Evolutionary conservation across 148 eudicot genomes (phyloP).

Genomic region (Hydrangea macrophylla): DNA sequence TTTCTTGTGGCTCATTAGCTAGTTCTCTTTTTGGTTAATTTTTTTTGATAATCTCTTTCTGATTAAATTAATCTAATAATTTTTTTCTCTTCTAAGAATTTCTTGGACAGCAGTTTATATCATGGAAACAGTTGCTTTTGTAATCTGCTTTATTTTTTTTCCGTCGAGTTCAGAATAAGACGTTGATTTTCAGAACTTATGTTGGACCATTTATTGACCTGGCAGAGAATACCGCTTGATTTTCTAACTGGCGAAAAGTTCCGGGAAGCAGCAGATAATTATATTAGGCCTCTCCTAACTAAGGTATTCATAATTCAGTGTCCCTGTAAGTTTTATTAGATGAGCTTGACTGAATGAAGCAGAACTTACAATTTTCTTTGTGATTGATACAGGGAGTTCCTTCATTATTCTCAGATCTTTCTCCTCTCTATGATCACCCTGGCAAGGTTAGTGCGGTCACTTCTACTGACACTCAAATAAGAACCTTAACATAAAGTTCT

Average conservation of each 20-base stretch:
- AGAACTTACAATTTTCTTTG: conserved; percentile 16
- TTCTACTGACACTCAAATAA: conserved; percentile 7
- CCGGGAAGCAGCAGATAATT: conserved; percentile 69
- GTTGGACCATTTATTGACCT: conserved; percentile 1
- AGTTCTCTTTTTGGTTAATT: not conserved
- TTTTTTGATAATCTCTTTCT: not conserved
- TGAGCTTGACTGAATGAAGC: conserved; percentile 2
- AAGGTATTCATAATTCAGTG: conserved; percentile 51
- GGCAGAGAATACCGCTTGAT: conserved; percentile 95
- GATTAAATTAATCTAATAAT: not conserved
- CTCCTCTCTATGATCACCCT: conserved; percentile 90
- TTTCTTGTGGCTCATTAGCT: not conserved
- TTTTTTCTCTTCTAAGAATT: not conserved
- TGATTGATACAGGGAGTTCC: conserved; percentile 80
- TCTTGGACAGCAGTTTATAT: not conserved
- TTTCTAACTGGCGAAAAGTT: conserved; percentile 81
- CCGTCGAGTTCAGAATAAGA: not conserved
- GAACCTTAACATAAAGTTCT: not conserved
- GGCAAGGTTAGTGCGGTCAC: conserved; percentile 68
- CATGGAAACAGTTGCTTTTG: not conserved
- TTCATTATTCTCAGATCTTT: conserved; percentile 92
- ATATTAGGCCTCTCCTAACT: conserved; percentile 77
- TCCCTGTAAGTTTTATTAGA: conserved; percentile 4
- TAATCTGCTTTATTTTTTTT: not conserved
- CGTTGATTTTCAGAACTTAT: not conserved